Percentiles rank a stretch among this genome's conserved stretches.
Evolutionary conservation across 2,329 filamentous ascomycete species (phyloP).

Genomic region (Salinomyces thailandicus): DNA sequence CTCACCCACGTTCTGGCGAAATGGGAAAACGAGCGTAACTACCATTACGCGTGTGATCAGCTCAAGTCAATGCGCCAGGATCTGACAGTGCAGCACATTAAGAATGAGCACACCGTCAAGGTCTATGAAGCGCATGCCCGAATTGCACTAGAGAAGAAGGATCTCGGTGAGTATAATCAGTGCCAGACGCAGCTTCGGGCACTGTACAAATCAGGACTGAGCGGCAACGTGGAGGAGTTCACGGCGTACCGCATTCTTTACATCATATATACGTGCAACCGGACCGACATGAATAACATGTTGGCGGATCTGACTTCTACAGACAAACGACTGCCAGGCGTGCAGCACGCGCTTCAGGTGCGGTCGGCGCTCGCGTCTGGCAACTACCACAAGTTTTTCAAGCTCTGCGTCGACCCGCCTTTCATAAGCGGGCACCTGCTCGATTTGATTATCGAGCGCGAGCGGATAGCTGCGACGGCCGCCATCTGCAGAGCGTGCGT

Average conservation of each 20-base stretch:
- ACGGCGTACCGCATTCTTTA: conserved; percentile 99
- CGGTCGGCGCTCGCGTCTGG: conserved; percentile 84
- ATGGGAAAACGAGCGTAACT: conserved; percentile 89
- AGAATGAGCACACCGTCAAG: conserved; percentile 88
- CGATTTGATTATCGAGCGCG: conserved; percentile 96
- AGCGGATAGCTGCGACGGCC: conserved; percentile 80
- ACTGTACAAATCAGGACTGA: conserved; percentile 76
- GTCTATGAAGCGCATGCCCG: conserved; percentile 97
- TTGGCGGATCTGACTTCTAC: conserved; percentile 96
- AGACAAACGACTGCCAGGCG: conserved; percentile 77
- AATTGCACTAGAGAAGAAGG: conserved; percentile 94
- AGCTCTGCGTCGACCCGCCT: conserved; percentile 78
- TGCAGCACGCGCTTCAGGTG: conserved; percentile 85
- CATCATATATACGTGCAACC: conserved; percentile 98
- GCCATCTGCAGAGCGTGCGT: conserved; percentile 90
- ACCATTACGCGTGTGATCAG: conserved; percentile 96
- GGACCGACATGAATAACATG: conserved; percentile 93
- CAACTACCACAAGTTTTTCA: conserved; percentile 97
- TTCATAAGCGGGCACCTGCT: conserved; percentile 91
- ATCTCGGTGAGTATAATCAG: conserved; percentile 99
- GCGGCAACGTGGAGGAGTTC: conserved; percentile 88
- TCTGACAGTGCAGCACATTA: conserved; percentile 93
- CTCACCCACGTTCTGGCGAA: conserved; percentile 85
- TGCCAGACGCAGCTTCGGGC: conserved; percentile 96
- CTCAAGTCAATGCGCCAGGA: conserved; percentile 98